These are phyloP conservation scores for Rosa persica DNA, from an alignment of 306 rosid genomes.

Conservation along the genomic window DNA sequence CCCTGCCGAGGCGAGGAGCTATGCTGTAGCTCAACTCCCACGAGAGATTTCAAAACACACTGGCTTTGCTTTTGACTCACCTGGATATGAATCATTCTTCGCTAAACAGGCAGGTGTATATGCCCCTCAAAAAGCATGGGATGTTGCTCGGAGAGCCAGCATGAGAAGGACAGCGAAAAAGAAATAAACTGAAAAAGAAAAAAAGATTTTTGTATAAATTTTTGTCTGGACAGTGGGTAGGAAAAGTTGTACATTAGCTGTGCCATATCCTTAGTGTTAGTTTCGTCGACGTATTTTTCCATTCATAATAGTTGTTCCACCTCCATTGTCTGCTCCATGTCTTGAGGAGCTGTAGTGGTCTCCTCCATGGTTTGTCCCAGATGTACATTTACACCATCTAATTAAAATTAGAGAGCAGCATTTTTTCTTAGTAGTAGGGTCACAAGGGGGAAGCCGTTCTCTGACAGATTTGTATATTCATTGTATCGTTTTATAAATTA, in stretches of 20 bases:
- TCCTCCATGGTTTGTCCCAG: constrained; percentile 19
- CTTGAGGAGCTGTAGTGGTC: constrained; percentile 24
- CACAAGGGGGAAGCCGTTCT: neutral
- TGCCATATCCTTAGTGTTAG: constrained; percentile 32
- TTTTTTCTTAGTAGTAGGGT: constrained; percentile 19
- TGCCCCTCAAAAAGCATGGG: constrained; percentile 95
- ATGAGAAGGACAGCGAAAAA: constrained; percentile 48
- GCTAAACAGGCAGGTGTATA: constrained; percentile 76
- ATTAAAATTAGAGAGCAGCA: constrained; percentile 22
- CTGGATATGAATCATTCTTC: constrained; percentile 90
- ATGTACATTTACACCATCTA: constrained; percentile 45
- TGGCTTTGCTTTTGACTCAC: constrained; percentile 94
- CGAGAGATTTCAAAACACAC: constrained; percentile 77
- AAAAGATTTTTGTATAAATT: constrained; percentile 53
- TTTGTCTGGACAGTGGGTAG: constrained; percentile 44
- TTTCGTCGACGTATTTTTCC: constrained; percentile 17
- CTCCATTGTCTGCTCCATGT: neutral
- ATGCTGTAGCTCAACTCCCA: constrained; percentile 81
- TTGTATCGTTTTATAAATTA: neutral
- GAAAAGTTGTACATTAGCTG: constrained; percentile 52
- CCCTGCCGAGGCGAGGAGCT: constrained; percentile 74
- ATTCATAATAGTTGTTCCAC: constrained; percentile 19
- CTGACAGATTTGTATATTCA: neutral
- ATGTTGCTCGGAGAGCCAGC: constrained; percentile 97
- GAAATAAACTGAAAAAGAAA: constrained; percentile 37